These are phyloP conservation scores for Cenchrus purpureus DNA, from an alignment of 176 grass and related monocot species.

Conservation along the genomic window DNA sequence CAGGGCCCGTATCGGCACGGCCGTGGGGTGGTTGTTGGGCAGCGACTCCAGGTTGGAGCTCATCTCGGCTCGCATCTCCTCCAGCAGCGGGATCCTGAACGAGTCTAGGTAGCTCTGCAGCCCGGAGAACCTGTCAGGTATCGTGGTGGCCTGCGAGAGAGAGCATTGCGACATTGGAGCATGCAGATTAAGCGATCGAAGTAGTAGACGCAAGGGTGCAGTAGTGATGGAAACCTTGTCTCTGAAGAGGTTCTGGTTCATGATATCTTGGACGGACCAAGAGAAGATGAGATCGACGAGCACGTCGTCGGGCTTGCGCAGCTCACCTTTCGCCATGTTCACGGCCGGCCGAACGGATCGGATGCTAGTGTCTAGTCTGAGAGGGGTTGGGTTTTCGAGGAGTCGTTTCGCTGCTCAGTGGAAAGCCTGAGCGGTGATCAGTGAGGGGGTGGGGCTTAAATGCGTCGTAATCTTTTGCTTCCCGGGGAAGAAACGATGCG, in stretches of 20 bases:
- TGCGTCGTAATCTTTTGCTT: constrained; percentile 36
- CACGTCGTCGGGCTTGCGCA: constrained; percentile 37
- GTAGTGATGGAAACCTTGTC: constrained; percentile 44
- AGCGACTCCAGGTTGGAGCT: constrained; percentile 46
- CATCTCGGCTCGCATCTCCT: constrained; percentile 65
- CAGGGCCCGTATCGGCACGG: constrained; percentile 26
- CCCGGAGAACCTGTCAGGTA: constrained; percentile 46
- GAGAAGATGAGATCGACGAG: constrained; percentile 57
- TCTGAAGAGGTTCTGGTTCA: constrained; percentile 60
- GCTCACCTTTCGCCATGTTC: constrained; percentile 33
- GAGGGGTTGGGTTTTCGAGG: neutral
- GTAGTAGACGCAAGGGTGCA: neutral
- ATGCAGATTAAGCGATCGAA: neutral
- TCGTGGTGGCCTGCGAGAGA: constrained; percentile 42
- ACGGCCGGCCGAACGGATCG: neutral
- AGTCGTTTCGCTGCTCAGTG: constrained; percentile 22
- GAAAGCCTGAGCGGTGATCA: neutral
- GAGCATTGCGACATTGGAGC: too few relatives aligned
- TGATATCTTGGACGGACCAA: constrained; percentile 64
- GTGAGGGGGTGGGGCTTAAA: neutral
- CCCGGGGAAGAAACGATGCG: neutral
- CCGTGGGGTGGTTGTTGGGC: neutral
- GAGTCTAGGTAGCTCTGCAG: constrained; percentile 48
- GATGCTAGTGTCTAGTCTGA: too few relatives aligned
- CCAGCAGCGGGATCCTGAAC: constrained; percentile 53